Evolutionary conservation across 1,284 basidiomycete genomes (phyloP).

Genomic region (Cutaneotrichosporon sp.): DNA sequence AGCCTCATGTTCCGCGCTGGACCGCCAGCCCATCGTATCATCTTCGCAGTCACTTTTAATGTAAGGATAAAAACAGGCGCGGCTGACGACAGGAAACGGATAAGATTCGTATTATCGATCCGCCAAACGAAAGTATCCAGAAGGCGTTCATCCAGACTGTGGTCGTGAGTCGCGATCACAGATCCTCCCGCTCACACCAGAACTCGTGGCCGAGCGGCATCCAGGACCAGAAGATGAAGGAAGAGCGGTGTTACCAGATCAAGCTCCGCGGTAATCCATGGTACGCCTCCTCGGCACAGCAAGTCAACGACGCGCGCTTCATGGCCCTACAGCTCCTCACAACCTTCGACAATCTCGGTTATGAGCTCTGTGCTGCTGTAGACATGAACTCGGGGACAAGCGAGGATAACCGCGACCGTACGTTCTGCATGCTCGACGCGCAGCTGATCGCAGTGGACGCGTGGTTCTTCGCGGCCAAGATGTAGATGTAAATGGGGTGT

Average conservation of each 20-base stretch:
- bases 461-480: conserved; percentile 46
- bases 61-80: background rate
- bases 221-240: conserved; percentile 39
- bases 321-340: conserved; percentile 34
- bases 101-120: conserved; percentile 49
- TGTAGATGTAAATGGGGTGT: background rate
- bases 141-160: conserved; percentile 36
- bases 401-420: conserved; percentile 19
- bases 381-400: conserved; percentile 34
- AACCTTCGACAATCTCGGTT: conserved; percentile 41
- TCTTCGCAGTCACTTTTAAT: conserved; percentile 45
- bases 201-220: conserved; percentile 41
- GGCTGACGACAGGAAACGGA: conserved; percentile 19
- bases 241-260: conserved; percentile 37
- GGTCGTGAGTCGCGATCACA: conserved; percentile 23
- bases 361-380: conserved; percentile 39
- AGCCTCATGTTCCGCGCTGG: conserved; percentile 42
- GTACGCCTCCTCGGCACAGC: conserved; percentile 31
- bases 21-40: conserved; percentile 31
- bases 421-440: background rate
- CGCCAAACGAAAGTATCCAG: conserved; percentile 32
- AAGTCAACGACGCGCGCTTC: conserved; percentile 33
- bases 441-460: conserved; percentile 37
- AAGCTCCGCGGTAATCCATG: conserved; percentile 46
- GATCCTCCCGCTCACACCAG: background rate